Conservation (phyloP, 345 rosid species). For the Erysimum cheiranthoides region DNA sequence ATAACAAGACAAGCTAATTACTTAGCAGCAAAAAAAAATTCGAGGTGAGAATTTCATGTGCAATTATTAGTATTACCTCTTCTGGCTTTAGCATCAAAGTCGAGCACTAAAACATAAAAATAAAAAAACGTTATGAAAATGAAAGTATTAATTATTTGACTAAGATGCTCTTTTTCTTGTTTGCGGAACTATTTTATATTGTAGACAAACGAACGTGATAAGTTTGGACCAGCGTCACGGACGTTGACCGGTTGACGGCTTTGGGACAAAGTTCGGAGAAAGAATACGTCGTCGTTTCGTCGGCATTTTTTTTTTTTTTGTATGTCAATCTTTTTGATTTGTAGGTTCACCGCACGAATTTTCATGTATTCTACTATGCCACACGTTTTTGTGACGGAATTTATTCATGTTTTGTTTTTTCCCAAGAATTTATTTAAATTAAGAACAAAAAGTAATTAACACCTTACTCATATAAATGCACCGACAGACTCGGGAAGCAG, state of each 20-base stretch:
- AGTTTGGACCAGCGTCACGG: constrained; percentile 19
- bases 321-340: not conserved
- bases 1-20: not conserved
- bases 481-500: constrained; percentile 23
- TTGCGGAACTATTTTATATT: not conserved
- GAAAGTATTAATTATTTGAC: not conserved
- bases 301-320: not conserved
- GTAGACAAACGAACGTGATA: constrained; percentile 38
- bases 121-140: constrained; percentile 13
- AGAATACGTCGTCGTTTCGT: constrained; percentile 20
- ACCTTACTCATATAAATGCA: constrained; percentile 14
- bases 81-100: not conserved
- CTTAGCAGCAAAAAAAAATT: not conserved
- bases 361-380: not conserved
- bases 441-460: not conserved
- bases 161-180: not conserved
- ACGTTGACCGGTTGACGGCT: constrained; percentile 12
- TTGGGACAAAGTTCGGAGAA: constrained; percentile 10
- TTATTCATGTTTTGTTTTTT: not conserved
- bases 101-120: not conserved
- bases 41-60: not conserved
- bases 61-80: not conserved
- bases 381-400: constrained; percentile 25
- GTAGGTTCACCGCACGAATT: constrained; percentile 2
- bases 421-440: not conserved